These are phyloP conservation scores for Coffea eugenioides DNA, from an alignment of 257 asterid species.

Conservation along the genomic window DNA sequence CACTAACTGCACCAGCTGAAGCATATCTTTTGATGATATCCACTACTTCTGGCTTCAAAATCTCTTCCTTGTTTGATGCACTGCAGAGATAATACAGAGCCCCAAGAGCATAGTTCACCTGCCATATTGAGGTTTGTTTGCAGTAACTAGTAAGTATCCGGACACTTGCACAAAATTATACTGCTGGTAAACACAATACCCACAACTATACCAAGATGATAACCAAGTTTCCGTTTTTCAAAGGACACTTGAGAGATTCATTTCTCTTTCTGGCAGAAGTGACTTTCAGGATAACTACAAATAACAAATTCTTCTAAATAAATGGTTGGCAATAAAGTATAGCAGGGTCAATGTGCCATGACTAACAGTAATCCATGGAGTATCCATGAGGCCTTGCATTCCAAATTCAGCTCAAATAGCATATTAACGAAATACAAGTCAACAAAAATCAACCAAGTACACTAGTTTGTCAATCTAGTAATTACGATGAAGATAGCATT, in stretches of 20 bases:
- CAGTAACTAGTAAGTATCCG: background rate
- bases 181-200: background rate
- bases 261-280: background rate
- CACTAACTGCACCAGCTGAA: constrained; percentile 53
- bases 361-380: background rate
- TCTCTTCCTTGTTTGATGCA: constrained; percentile 54
- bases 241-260: background rate
- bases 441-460: background rate
- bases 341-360: background rate
- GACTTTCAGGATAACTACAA: background rate
- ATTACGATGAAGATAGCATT: background rate
- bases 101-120: constrained; percentile 81
- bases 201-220: background rate
- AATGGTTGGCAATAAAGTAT: background rate
- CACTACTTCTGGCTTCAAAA: constrained; percentile 73
- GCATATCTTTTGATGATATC: constrained; percentile 71
- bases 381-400: too few species aligned
- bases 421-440: background rate
- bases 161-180: background rate
- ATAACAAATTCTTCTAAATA: background rate
- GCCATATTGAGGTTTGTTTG: constrained; percentile 12
- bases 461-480: background rate
- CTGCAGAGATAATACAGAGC: constrained; percentile 73
- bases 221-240: background rate
- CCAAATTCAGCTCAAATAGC: background rate